These are phyloP conservation scores for Aspergillus sclerotioniger DNA, from an alignment of 495 filamentous ascomycete species.

Conservation along the genomic window DNA sequence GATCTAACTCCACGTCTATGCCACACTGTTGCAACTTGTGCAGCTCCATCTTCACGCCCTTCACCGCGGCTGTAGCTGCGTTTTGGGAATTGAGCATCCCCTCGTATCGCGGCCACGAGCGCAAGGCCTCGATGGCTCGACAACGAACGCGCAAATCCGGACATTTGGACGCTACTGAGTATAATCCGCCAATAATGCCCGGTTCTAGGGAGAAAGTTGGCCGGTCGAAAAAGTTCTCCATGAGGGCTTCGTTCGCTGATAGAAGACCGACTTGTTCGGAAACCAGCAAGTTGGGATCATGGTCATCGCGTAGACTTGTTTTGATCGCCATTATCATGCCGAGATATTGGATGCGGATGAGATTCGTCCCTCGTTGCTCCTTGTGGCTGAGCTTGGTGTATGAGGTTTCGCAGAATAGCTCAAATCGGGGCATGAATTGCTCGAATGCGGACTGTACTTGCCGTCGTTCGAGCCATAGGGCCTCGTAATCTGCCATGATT, in stretches of 20 bases:
- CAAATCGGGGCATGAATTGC: not conserved
- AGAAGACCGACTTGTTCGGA: constrained; percentile 11
- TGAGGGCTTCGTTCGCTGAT: not conserved
- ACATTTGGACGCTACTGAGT: constrained; percentile 14
- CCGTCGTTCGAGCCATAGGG: constrained; percentile 14
- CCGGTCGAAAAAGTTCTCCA: constrained; percentile 14
- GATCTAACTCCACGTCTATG: too few species aligned
- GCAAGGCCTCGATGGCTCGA: constrained; percentile 15
- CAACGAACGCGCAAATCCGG: constrained; percentile 17
- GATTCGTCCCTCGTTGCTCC: constrained; percentile 8
- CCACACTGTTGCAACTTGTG: too few species aligned
- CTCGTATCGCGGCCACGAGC: constrained; percentile 21
- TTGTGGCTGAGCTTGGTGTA: not conserved
- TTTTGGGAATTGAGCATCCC: constrained; percentile 20
- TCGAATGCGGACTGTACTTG: constrained; percentile 7
- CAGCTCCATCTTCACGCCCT: constrained; percentile 13
- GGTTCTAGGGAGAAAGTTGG: constrained; percentile 21
- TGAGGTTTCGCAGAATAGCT: not conserved
- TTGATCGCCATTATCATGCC: constrained; percentile 12
- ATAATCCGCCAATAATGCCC: constrained; percentile 13
- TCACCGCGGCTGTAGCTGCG: constrained; percentile 10
- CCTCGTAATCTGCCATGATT: constrained; percentile 8
- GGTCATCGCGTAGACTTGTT: constrained; percentile 15
- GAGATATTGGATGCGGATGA: constrained; percentile 11
- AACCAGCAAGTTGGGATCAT: constrained; percentile 3